Conservation (phyloP, 2,329 filamentous ascomycete genomes). For the Arthrinium phaeospermum region DNA sequence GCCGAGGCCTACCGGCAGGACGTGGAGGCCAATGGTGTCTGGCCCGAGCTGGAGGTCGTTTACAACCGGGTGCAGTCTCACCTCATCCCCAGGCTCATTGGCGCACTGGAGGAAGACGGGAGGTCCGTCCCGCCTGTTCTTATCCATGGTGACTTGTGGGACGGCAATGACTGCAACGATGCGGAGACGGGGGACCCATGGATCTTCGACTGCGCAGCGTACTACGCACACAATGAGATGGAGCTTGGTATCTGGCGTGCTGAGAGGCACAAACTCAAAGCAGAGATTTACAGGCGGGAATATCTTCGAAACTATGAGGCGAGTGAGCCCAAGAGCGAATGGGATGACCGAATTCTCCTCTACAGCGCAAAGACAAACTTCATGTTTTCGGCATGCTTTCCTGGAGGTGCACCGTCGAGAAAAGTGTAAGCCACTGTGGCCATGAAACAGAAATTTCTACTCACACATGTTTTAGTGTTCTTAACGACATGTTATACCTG, state of each 20-base stretch:
- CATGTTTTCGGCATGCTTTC: conserved; percentile 26
- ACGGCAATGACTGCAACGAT: conserved; percentile 44
- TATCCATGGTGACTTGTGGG: conserved; percentile 34
- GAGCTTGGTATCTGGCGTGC: conserved; percentile 32
- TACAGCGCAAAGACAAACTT: conserved; percentile 30
- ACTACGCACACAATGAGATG: conserved; percentile 47
- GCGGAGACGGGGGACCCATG: conserved; percentile 35
- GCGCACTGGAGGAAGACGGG: conserved; percentile 33
- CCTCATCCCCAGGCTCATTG: conserved; percentile 41
- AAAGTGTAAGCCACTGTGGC: conserved; percentile 19
- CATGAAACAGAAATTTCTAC: neutral
- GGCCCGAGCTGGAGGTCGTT: conserved; percentile 36
- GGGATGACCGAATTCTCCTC: conserved; percentile 38
- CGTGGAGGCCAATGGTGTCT: conserved; percentile 37
- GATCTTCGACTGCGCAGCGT: conserved; percentile 44
- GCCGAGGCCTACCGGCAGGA: conserved; percentile 37
- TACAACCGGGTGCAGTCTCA: conserved; percentile 29
- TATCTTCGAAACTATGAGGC: conserved; percentile 31
- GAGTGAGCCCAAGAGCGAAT: conserved; percentile 37
- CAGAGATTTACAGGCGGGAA: conserved; percentile 24
- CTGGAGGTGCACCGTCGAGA: conserved; percentile 18
- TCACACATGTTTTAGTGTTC: neutral
- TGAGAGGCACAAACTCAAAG: conserved; percentile 22
- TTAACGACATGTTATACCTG: conserved; percentile 19
- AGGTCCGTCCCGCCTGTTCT: conserved; percentile 9